phyloP scores from a whole-genome alignment of 164 flowering plant species.

The Chimonanthus praecox region DNA sequence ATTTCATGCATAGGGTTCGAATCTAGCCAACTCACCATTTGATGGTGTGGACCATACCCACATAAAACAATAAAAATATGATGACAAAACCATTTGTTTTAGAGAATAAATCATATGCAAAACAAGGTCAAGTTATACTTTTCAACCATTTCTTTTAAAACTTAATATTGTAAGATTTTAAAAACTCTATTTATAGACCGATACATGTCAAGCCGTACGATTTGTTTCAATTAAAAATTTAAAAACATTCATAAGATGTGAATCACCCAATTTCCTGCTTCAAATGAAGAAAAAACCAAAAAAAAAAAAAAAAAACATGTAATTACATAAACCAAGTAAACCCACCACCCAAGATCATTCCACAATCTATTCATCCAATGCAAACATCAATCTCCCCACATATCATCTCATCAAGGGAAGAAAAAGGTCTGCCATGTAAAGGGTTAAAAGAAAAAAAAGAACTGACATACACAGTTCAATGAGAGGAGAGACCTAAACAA shows the following conservation, averaged over 20 bases:
- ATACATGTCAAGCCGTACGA: too few relatives aligned
- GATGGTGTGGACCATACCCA: background rate
- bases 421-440: background rate
- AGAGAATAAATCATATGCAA: background rate
- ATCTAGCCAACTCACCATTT: background rate
- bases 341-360: constrained; percentile 3
- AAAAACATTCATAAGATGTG: background rate
- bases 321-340: background rate
- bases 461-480: constrained; percentile 1
- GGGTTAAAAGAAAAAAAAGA: background rate
- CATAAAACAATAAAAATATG: background rate
- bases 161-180: too few relatives aligned
- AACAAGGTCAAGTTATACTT: background rate
- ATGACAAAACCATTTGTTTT: background rate
- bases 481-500: background rate
- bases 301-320: background rate
- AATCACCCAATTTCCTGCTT: background rate
- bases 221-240: too few relatives aligned
- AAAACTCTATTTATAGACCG: too few relatives aligned
- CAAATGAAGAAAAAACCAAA: background rate
- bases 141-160: too few relatives aligned
- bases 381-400: background rate
- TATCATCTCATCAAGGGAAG: background rate
- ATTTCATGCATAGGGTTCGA: background rate
- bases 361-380: background rate